Percentiles rank a stretch among this genome's conserved stretches.
phyloP scores from a whole-genome alignment of 2,329 filamentous ascomycete species.

The Cladophialophora exuberans region DNA sequence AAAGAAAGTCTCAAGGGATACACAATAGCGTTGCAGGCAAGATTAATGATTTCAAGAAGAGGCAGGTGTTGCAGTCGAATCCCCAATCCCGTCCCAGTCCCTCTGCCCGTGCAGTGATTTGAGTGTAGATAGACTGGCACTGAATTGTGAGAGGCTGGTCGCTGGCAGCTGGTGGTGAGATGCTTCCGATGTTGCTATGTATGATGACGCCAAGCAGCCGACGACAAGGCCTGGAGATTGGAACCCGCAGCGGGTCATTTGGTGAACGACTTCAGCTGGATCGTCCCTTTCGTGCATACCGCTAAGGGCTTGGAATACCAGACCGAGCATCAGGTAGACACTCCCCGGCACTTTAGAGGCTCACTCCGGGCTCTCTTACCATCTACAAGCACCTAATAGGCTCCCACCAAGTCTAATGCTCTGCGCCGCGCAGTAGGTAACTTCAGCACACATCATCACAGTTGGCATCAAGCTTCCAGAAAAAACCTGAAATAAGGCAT shows the following conservation, averaged over 20 bases:
- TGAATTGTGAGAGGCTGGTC: neutral
- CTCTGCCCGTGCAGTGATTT: too few relatives aligned
- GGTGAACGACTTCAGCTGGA: slow-evolving; percentile 6
- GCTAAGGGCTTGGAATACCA: neutral
- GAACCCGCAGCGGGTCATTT: neutral
- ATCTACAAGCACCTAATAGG: too few relatives aligned
- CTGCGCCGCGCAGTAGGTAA: neutral
- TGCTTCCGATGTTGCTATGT: neutral
- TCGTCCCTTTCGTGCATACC: slow-evolving; percentile 4
- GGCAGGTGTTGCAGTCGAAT: too few relatives aligned
- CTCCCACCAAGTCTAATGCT: too few relatives aligned
- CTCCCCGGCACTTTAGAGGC: too few relatives aligned
- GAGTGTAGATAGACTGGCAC: neutral
- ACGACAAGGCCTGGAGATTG: slow-evolving; percentile 7
- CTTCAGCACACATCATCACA: neutral
- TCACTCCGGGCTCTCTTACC: too few relatives aligned
- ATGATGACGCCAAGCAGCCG: slow-evolving; percentile 8
- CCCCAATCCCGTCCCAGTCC: too few relatives aligned
- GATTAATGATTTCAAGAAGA: too few relatives aligned
- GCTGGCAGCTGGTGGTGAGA: neutral
- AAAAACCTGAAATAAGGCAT: slow-evolving; percentile 8
- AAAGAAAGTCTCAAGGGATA: too few relatives aligned
- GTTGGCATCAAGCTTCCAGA: neutral
- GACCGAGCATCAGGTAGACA: too few relatives aligned
- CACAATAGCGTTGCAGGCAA: too few relatives aligned